Evolutionary conservation across 305 asterid genomes (phyloP).

Genomic region (Coffea humblotiana): DNA sequence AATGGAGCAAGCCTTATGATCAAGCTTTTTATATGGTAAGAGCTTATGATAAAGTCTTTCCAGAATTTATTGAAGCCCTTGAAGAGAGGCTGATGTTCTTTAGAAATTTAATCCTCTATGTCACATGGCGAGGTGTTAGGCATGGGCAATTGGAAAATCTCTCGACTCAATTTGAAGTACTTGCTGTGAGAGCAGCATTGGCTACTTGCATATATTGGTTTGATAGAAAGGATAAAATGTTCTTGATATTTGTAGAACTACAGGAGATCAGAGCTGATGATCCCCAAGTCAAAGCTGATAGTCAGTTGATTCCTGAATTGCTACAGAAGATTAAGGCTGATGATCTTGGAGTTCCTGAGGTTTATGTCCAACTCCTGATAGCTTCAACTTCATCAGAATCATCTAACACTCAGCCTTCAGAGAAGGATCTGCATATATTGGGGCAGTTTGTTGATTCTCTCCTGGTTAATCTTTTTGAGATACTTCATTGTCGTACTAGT

Average conservation of each 20-base stretch:
- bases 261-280: not conserved
- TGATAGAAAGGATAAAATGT: conserved; percentile 2
- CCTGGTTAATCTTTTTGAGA: not conserved
- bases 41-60: not conserved
- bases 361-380: conserved; percentile 1
- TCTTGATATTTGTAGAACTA: conserved; percentile 6
- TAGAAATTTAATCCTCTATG: no score
- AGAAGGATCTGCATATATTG: not conserved
- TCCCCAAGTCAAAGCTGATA: conserved; percentile 2
- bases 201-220: conserved; percentile 7
- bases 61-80: conserved; percentile 6
- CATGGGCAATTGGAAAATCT: not conserved
- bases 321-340: conserved; percentile 1
- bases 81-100: not conserved
- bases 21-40: conserved; percentile 7
- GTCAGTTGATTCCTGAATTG: not conserved
- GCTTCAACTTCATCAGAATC: not conserved
- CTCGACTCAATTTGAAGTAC: not conserved
- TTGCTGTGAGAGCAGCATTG: conserved; percentile 2
- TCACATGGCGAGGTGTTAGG: no score
- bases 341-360: not conserved
- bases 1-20: conserved; percentile 1
- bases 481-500: not conserved
- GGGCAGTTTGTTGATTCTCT: conserved; percentile 8
- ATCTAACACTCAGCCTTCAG: not conserved